Percentiles rank a stretch among this genome's conserved stretches.
These are phyloP conservation scores for Plectosphaerella plurivora DNA, from an alignment of 2,329 filamentous ascomycete species.

Conservation along the genomic window DNA sequence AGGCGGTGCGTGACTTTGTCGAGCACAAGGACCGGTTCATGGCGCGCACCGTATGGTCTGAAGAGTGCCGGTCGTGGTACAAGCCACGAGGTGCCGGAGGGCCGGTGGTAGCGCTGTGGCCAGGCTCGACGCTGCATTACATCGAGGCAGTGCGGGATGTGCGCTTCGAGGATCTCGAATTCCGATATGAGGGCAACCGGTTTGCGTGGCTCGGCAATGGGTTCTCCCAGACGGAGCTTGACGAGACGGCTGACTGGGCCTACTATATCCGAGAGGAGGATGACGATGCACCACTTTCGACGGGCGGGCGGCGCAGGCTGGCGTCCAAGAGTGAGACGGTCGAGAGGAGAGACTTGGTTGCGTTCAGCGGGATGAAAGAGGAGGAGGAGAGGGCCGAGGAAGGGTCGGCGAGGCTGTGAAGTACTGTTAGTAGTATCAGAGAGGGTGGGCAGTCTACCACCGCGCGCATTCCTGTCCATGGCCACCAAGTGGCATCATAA, in stretches of 20 bases:
- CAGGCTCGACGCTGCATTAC: constrained; percentile 38
- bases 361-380: constrained; percentile 10
- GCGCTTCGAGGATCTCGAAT: constrained; percentile 40
- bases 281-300: constrained; percentile 23
- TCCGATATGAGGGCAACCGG: constrained; percentile 30
- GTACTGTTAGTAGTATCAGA: neutral
- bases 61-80: constrained; percentile 27
- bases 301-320: constrained; percentile 13
- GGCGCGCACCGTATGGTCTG: constrained; percentile 38
- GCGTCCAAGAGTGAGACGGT: constrained; percentile 19
- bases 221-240: constrained; percentile 33
- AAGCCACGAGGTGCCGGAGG: constrained; percentile 15
- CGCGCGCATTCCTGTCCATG: too few relatives aligned
- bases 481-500: too few relatives aligned
- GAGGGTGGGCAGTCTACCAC: neutral
- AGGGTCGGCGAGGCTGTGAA: neutral
- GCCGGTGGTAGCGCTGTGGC: constrained; percentile 12
- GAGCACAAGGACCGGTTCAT: constrained; percentile 39
- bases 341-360: constrained; percentile 8
- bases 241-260: constrained; percentile 31
- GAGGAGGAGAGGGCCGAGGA: neutral
- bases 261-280: constrained; percentile 31
- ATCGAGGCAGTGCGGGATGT: constrained; percentile 41
- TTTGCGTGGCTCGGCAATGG: constrained; percentile 38
- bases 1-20: constrained; percentile 46